Evolutionary conservation across 495 filamentous ascomycete genomes (phyloP).

Genomic region (Penicillium pancosmium): DNA sequence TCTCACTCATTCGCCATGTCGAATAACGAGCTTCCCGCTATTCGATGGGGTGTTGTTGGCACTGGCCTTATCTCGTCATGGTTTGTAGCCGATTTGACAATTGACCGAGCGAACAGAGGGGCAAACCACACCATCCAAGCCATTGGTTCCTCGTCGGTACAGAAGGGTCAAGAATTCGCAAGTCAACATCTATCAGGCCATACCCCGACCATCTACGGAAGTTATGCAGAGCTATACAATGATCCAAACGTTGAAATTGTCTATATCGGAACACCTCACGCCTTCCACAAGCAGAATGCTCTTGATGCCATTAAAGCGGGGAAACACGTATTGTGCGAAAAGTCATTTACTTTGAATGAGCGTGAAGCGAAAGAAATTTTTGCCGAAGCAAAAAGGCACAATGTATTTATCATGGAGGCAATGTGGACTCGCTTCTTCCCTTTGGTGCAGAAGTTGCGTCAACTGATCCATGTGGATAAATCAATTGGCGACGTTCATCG

Average conservation of each 20-base stretch:
- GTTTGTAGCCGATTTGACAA: constrained; percentile 5
- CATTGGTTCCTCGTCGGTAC: not conserved
- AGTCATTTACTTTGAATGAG: constrained; percentile 39
- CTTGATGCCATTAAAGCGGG: constrained; percentile 25
- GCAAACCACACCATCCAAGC: constrained; percentile 10
- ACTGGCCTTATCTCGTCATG: constrained; percentile 12
- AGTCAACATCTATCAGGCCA: constrained; percentile 1
- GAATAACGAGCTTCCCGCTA: too few relatives aligned
- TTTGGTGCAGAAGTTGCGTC: not conserved
- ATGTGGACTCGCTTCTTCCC: not conserved
- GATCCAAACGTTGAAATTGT: constrained; percentile 23
- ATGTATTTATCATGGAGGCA: not conserved
- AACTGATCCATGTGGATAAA: not conserved
- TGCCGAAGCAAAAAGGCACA: not conserved
- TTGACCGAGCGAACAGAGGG: not conserved
- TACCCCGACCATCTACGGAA: not conserved
- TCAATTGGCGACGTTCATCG: not conserved
- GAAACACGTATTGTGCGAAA: constrained; percentile 47
- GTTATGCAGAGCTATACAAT: constrained; percentile 16
- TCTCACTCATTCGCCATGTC: too few relatives aligned
- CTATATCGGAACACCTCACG: constrained; percentile 21
- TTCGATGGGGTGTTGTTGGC: not conserved
- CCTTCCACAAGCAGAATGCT: constrained; percentile 17
- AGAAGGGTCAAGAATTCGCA: constrained; percentile 7
- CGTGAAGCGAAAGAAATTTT: constrained; percentile 32